Evolutionary conservation across 2,329 filamentous ascomycete species (phyloP), one percentile per base, ranked within the genome.

Genomic region (Furcasterigmium furcatum): DNA sequence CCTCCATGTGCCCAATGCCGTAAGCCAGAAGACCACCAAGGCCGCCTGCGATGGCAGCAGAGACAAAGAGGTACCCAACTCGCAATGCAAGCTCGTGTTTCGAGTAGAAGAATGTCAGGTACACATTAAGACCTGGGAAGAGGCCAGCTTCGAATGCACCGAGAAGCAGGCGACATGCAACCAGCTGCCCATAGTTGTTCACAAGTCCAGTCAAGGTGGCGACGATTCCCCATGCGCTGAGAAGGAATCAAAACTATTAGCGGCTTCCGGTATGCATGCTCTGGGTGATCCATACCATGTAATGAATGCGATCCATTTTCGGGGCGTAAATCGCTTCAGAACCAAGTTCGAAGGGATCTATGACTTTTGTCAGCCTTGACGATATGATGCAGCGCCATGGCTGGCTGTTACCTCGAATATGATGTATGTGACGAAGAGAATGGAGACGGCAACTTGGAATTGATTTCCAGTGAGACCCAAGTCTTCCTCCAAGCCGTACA

Each of bases 41-140:
- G 1, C 84, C 87, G 3, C 87, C 87, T 0, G 86, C 85, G 4
- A 88, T 70, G 2, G 87, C 86, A 2, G 86, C 79, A 36, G 75
- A 80, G 42, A 86, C 82, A 58, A 90, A 89, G 1, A 91, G 73
- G 54, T 88, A 89, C 2, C 84, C 85, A 4, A 89, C 82, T 3
- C 87, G 80, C 35, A 89, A 65, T 5, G 85, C 86, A 2, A 90
- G 75, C 63, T 91, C 87, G 22, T 76, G 74, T 57, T 85, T 86
- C 39, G 81, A 86, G 66, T 91, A 91, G 70, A 88, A 90, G 52
- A 89, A 77, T 0, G 86, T 89, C 16, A 91, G 72, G 54, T 88
- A 88, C 16, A 85, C 66, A 5, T 79, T 82, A 52, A 87, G 65
- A 0, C 85, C 85, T 0, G 86, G 85, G 52, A 88, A 88, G 1